Conservation (phyloP, 177 flowering plant species). For the Vitis hybrid region DNA sequence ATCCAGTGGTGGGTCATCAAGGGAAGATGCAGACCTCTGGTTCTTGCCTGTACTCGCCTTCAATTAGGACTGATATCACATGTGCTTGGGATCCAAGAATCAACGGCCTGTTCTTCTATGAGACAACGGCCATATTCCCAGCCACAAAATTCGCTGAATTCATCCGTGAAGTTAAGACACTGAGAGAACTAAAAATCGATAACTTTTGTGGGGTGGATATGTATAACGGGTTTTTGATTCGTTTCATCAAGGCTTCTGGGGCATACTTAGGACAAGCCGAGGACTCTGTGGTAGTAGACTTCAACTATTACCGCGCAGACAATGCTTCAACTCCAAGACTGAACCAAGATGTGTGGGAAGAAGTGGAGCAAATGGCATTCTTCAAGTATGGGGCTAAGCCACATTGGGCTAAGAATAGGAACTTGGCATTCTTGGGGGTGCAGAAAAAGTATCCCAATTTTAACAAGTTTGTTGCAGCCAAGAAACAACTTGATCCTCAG, state of each 20-base stretch:
- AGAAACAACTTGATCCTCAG: constrained; percentile 57
- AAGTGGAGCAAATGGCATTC: constrained; percentile 89
- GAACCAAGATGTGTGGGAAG: constrained; percentile 80
- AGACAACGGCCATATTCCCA: constrained; percentile 71
- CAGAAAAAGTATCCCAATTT: constrained; percentile 55
- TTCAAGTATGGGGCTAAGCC: constrained; percentile 83
- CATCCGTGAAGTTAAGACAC: constrained; percentile 62
- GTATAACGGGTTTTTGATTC: constrained; percentile 76
- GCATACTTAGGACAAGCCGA: constrained; percentile 77
- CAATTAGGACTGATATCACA: constrained; percentile 17
- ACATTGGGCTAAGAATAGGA: constrained; percentile 93
- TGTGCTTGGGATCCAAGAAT: constrained; percentile 93
- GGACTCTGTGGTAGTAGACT: constrained; percentile 83
- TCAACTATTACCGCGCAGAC: constrained; percentile 76
- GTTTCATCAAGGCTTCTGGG: constrained; percentile 67
- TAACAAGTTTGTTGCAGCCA: constrained; percentile 54
- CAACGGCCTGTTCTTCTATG: constrained; percentile 75
- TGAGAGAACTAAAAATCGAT: constrained; percentile 58
- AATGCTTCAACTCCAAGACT: constrained; percentile 64
- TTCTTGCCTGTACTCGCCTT: constrained; percentile 64
- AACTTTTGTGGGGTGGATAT: constrained; percentile 75
- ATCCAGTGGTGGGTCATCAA: constrained; percentile 85
- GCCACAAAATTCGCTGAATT: constrained; percentile 51
- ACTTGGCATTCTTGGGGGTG: constrained; percentile 63
- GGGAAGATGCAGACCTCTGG: constrained; percentile 85